These are phyloP conservation scores for Haematococcus lacustris DNA, from an alignment of 139 green algal species.

Conservation along the genomic window DNA sequence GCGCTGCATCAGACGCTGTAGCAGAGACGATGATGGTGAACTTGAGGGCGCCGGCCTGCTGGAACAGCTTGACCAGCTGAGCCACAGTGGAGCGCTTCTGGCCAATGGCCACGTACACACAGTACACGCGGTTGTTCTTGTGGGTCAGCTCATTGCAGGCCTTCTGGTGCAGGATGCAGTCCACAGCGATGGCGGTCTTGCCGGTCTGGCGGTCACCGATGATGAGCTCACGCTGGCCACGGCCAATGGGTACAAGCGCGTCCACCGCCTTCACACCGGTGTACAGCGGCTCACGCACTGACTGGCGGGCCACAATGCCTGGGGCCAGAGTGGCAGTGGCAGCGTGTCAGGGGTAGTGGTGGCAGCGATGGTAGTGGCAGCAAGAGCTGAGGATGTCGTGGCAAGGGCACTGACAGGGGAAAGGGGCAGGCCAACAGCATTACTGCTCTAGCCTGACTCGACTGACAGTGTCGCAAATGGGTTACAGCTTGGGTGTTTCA, in stretches of 20 bases:
- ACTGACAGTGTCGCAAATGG: too few relatives aligned
- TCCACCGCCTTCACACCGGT: slow-evolving; percentile 76
- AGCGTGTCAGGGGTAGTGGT: neutral
- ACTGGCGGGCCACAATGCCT: slow-evolving; percentile 60
- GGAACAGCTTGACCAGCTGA: slow-evolving; percentile 42
- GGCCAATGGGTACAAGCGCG: slow-evolving; percentile 77
- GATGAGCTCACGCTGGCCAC: slow-evolving; percentile 86
- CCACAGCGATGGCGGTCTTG: slow-evolving; percentile 86
- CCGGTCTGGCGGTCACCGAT: slow-evolving; percentile 89
- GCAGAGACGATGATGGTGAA: slow-evolving; percentile 81
- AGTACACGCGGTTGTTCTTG: slow-evolving; percentile 70
- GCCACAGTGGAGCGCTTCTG: slow-evolving; percentile 86
- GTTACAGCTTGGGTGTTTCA: too few relatives aligned
- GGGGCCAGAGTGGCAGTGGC: neutral
- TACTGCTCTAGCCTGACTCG: too few relatives aligned
- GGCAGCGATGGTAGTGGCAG: too few relatives aligned
- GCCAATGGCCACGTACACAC: slow-evolving; percentile 83
- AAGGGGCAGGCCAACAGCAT: too few relatives aligned
- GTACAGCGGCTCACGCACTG: slow-evolving; percentile 53
- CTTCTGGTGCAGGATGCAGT: slow-evolving; percentile 79
- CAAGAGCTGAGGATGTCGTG: too few relatives aligned
- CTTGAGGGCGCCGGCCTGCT: slow-evolving; percentile 43
- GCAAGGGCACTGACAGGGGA: too few relatives aligned
- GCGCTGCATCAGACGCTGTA: slow-evolving; percentile 81
- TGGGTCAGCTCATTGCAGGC: slow-evolving; percentile 21